Percentiles rank a stretch among this genome's conserved stretches.
These are phyloP conservation scores for Daphne laureola DNA, from an alignment of 441 rosid species.

Conservation along the genomic window DNA sequence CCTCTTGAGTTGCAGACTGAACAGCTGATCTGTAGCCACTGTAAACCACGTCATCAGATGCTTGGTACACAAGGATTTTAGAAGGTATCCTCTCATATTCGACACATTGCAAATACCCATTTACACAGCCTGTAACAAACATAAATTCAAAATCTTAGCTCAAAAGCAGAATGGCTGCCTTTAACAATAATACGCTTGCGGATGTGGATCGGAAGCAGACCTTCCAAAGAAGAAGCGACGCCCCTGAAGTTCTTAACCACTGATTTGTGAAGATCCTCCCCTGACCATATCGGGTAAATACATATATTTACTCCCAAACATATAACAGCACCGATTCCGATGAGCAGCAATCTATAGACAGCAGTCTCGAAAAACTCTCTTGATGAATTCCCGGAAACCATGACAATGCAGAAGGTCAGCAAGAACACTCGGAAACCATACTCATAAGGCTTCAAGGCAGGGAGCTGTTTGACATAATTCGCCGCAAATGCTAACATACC, in stretches of 20 bases:
- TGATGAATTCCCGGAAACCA: conserved; percentile 60
- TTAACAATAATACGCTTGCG: not conserved
- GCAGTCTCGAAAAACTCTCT: conserved; percentile 49
- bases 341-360: conserved; percentile 48
- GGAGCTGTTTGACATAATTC: conserved; percentile 53
- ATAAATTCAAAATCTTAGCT: not conserved
- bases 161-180: conserved; percentile 8
- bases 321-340: conserved; percentile 57
- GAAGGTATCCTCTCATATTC: conserved; percentile 82
- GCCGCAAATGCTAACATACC: conserved; percentile 42
- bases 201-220: conserved; percentile 20
- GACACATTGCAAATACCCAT: conserved; percentile 56
- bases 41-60: conserved; percentile 78
- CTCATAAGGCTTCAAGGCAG: conserved; percentile 68
- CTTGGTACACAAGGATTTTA: conserved; percentile 73
- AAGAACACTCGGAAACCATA: conserved; percentile 78
- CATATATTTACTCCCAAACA: conserved; percentile 56
- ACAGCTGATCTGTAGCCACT: conserved; percentile 85
- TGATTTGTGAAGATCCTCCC: conserved; percentile 75
- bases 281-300: conserved; percentile 83
- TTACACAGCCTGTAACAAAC: conserved; percentile 36
- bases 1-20: conserved; percentile 81
- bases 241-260: conserved; percentile 76
- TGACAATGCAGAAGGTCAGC: conserved; percentile 70
- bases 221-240: conserved; percentile 76